A percentile compares a stretch with the other conserved stretches of the same genome.
phyloP scores from a whole-genome alignment of 768 basidiomycete species.

The Botryobasidium botryosum region DNA sequence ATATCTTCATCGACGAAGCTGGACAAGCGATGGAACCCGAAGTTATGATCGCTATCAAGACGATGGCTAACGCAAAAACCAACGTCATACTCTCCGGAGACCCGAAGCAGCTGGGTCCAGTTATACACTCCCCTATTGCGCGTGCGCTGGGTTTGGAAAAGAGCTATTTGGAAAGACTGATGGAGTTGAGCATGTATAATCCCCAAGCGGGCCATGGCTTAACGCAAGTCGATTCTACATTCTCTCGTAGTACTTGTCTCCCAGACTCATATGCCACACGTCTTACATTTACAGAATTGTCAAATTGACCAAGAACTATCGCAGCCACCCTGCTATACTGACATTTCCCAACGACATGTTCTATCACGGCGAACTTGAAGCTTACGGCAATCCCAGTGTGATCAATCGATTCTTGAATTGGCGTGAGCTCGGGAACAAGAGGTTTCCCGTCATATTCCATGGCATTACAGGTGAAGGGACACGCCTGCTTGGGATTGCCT shows the following conservation, averaged over 20 bases:
- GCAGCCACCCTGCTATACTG: conserved; percentile 44
- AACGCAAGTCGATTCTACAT: conserved; percentile 16
- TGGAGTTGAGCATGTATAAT: conserved; percentile 19
- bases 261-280: neutral
- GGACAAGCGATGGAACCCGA: conserved; percentile 59
- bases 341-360: conserved; percentile 37
- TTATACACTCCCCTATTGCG: conserved; percentile 24
- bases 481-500: neutral
- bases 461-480: conserved; percentile 31
- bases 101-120: conserved; percentile 23
- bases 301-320: conserved; percentile 34
- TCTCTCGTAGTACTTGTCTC: neutral
- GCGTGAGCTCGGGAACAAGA: conserved; percentile 25
- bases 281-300: conserved; percentile 26
- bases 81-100: conserved; percentile 25
- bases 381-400: conserved; percentile 25
- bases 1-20: conserved; percentile 57
- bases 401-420: conserved; percentile 14
- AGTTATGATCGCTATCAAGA: conserved; percentile 28
- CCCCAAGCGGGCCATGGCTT: conserved; percentile 12
- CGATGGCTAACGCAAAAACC: conserved; percentile 18
- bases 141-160: conserved; percentile 15
- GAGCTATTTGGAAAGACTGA: conserved; percentile 24
- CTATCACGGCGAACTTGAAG: conserved; percentile 36
- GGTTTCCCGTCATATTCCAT: conserved; percentile 48